A percentile compares a stretch with the other conserved stretches of the same genome.
Conservation (phyloP, 148 eudicot genomes). For the Rhododendron ovatum region DNA sequence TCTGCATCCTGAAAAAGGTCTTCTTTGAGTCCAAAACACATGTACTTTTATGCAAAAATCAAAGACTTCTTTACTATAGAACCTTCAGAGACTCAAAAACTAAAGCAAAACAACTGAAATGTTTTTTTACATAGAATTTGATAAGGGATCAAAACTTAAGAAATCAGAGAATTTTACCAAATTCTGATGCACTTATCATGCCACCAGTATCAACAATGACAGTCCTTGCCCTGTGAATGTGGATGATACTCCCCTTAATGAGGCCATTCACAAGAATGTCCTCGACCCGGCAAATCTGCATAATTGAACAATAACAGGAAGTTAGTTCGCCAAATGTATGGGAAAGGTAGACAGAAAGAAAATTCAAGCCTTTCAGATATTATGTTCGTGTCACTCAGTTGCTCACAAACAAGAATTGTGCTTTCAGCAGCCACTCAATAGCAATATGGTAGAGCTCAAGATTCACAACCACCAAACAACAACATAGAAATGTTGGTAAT, state of each 20-base stretch:
- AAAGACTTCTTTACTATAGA: background rate
- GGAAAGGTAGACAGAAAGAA: background rate
- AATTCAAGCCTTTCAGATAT: background rate
- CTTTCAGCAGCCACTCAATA: background rate
- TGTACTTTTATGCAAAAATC: background rate
- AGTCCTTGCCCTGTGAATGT: conserved; percentile 75
- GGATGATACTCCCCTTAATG: conserved; percentile 70
- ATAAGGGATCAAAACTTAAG: background rate
- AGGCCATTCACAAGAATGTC: conserved; percentile 72
- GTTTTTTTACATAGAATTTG: background rate
- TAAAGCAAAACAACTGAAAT: background rate
- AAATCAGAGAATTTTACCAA: conserved; percentile 38
- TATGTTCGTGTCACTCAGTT: background rate
- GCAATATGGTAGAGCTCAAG: background rate
- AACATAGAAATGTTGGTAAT: background rate
- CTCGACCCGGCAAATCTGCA: conserved; percentile 86
- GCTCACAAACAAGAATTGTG: background rate
- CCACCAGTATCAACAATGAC: conserved; percentile 58
- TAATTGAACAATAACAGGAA: background rate
- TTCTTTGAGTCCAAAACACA: conserved; percentile 6
- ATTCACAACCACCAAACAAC: background rate
- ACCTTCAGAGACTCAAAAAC: background rate
- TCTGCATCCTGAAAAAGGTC: conserved; percentile 54
- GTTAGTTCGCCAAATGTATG: background rate
- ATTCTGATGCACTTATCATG: conserved; percentile 67